A percentile compares a stretch with the other conserved stretches of the same genome.
Conservation (phyloP, 2,329 filamentous ascomycete species). For the Anthostomella pinea region DNA sequence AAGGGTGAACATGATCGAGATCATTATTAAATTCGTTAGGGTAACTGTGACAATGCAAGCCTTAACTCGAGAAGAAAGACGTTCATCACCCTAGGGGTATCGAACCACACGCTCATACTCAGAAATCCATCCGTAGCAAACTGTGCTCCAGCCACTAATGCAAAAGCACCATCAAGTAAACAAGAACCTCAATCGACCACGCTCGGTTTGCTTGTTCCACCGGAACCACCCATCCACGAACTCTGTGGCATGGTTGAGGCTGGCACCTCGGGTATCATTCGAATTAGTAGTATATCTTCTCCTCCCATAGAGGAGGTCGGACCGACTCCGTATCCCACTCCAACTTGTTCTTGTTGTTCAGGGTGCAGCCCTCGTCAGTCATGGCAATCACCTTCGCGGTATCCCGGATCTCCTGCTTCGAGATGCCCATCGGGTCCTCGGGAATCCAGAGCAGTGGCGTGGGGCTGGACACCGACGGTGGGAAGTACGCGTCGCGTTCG, state of each 20-base stretch:
- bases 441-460: slow-evolving; percentile 83
- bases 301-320: slow-evolving; percentile 34
- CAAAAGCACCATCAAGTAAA: background rate
- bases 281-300: slow-evolving; percentile 33
- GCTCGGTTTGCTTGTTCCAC: too few species aligned
- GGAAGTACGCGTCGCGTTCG: slow-evolving; percentile 68
- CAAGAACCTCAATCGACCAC: background rate
- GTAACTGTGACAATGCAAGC: background rate
- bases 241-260: too few species aligned
- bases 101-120: slow-evolving; percentile 8
- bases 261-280: too few species aligned
- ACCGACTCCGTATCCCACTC: slow-evolving; percentile 34
- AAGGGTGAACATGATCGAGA: too few species aligned
- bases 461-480: slow-evolving; percentile 63
- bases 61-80: slow-evolving; percentile 7
- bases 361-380: slow-evolving; percentile 71
- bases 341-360: slow-evolving; percentile 64
- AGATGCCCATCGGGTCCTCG: slow-evolving; percentile 69
- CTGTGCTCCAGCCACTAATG: background rate
- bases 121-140: background rate
- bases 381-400: slow-evolving; percentile 71
- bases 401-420: slow-evolving; percentile 72
- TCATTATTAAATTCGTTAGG: too few species aligned
- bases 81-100: slow-evolving; percentile 13
- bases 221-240: too few species aligned